phyloP scores from a whole-genome alignment of 352 stramenopile species.

The Phytopythium aichiense region DNA sequence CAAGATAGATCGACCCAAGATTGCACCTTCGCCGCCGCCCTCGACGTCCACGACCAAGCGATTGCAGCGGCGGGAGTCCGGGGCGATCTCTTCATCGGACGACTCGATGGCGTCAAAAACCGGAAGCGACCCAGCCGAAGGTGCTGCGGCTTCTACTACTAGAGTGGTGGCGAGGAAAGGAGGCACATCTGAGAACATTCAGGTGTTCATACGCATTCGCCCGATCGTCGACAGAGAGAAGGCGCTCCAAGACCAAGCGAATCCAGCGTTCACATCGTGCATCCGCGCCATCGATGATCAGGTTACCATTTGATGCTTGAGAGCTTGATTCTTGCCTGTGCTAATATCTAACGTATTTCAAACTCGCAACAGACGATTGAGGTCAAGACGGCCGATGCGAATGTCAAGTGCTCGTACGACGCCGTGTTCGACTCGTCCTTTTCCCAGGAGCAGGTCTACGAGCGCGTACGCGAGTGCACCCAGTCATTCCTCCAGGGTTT shows the following conservation, averaged over 20 bases:
- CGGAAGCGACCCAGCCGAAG: neutral
- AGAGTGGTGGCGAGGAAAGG: constrained; percentile 13
- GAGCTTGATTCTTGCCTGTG: neutral
- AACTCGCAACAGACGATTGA: constrained; percentile 58
- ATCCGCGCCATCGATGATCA: constrained; percentile 43
- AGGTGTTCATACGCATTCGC: constrained; percentile 82
- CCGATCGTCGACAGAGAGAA: constrained; percentile 73
- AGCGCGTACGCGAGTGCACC: constrained; percentile 69
- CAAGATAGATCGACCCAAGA: neutral
- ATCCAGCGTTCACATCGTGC: constrained; percentile 22
- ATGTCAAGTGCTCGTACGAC: constrained; percentile 78
- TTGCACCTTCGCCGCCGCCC: neutral
- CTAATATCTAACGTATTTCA: neutral
- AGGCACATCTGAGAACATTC: constrained; percentile 63
- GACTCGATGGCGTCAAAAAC: constrained; percentile 10
- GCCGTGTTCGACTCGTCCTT: constrained; percentile 74
- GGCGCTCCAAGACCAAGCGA: constrained; percentile 13
- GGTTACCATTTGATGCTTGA: constrained; percentile 12
- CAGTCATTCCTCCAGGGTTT: constrained; percentile 78
- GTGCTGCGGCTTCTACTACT: neutral
- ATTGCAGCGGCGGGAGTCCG: neutral
- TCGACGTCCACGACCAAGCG: neutral
- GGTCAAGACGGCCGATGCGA: constrained; percentile 60
- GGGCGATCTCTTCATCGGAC: neutral
- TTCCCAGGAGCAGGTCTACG: constrained; percentile 79